Evolutionary conservation across 495 filamentous ascomycete genomes (phyloP), one percentile per base, ranked within the genome.

Genomic region (Antarctomyces pellizariae): DNA sequence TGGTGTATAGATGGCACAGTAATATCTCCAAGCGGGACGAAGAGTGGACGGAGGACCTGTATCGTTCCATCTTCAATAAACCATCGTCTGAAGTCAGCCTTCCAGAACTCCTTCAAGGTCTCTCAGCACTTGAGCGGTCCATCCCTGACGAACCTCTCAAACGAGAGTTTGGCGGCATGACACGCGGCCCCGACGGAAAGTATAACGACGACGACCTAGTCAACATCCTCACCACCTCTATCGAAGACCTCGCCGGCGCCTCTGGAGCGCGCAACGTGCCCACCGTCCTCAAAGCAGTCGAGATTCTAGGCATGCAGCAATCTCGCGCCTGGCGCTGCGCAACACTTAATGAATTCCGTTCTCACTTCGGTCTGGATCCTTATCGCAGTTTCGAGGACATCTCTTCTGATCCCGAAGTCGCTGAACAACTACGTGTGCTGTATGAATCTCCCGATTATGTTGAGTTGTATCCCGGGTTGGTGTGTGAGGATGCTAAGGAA

Each of bases 311-410:
- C 16, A 84, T 89, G 34, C 57, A 79, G 35, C 79, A 89, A 35
- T 71, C 71, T 4, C 65, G 82, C n/a, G 60, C 63, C 15, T 90
- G 80, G 80, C 73, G 75, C 34, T 41, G 77, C 13, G 72, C 73
- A 0, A 71, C 74, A 2, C 50, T 91, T 27, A 91, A 90, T 44
- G 80, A 91, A 45, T 84, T 92, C 53, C 58, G 82, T 14, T 57
- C 64, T 34, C 75, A 74, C 52, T 84, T 92, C 34, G 67, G 64
- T 9, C 50, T 92, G 13, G 58, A 71, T 34, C 64, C 71, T 0
- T 64, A 90, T n/a, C 42, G 59, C 67, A 38, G 68, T 56, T 3
- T 92, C 84, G 75, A 84, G 35, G 72, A 77, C 27, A 84, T 86
- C 54, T 89, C 80, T 40, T 53, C 64, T 0, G 70, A 91, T 40